A percentile compares a stretch with the other conserved stretches of the same genome.
Evolutionary conservation across 208 protist species (phyloP).

Genomic region (Acanthamoeba triangularis): DNA sequence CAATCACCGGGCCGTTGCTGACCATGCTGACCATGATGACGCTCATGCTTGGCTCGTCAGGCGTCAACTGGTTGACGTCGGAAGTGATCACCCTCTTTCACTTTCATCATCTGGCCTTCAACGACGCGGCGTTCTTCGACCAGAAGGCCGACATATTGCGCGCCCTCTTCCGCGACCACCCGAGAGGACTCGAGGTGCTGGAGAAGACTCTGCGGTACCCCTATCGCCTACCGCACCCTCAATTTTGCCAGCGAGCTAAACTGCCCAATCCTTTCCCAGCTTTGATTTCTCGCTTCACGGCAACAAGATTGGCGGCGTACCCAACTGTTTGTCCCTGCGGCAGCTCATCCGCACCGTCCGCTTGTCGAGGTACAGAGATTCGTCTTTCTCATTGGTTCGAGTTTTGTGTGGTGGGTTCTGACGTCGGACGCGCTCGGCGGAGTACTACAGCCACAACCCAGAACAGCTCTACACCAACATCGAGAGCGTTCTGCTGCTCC

Average conservation of each 20-base stretch:
- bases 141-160: slow-evolving; percentile 74
- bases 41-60: neutral
- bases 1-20: neutral
- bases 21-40: neutral
- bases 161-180: neutral
- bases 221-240: neutral
- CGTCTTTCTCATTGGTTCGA: neutral
- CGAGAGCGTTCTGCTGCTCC: slow-evolving; percentile 58
- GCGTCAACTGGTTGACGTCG: slow-evolving; percentile 90
- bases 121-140: slow-evolving; percentile 73
- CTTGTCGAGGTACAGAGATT: slow-evolving; percentile 12
- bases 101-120: slow-evolving; percentile 90
- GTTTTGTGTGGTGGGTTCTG: neutral
- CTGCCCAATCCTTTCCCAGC: neutral
- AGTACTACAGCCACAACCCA: neutral
- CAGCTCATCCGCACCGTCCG: slow-evolving; percentile 84
- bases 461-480: slow-evolving; percentile 32
- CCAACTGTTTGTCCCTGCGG: slow-evolving; percentile 85
- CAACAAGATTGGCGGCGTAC: slow-evolving; percentile 68
- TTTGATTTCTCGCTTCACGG: slow-evolving; percentile 48
- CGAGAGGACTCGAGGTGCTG: neutral
- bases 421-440: too few species aligned
- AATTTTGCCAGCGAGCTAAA: neutral
- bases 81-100: slow-evolving; percentile 95
- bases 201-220: slow-evolving; percentile 81